These are phyloP conservation scores for Drosera spatulata DNA, from an alignment of 179 eudicot species.

Conservation along the genomic window DNA sequence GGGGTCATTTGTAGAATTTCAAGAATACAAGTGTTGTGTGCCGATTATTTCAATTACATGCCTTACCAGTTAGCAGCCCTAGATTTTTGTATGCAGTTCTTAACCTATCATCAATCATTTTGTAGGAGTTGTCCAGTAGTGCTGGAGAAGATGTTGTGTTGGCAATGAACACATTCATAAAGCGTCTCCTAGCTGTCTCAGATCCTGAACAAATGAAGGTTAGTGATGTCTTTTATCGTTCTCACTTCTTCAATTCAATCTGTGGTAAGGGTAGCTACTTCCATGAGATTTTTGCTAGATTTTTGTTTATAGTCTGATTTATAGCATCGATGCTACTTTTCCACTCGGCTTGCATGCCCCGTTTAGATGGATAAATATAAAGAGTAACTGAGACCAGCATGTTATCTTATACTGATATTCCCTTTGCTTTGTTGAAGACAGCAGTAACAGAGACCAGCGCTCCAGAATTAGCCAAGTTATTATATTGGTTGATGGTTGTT, in stretches of 20 bases:
- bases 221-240: slow-evolving; percentile 1
- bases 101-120: slow-evolving; percentile 2
- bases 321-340: too few species aligned
- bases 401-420: not conserved
- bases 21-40: too few species aligned
- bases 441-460: slow-evolving; percentile 76
- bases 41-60: too few species aligned
- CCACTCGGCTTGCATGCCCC: too few species aligned
- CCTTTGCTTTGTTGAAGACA: slow-evolving; percentile 32
- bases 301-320: too few species aligned
- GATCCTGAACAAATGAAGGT: slow-evolving; percentile 93
- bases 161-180: slow-evolving; percentile 85
- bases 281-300: too few species aligned
- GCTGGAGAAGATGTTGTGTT: slow-evolving; percentile 83
- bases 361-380: too few species aligned
- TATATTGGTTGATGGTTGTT: slow-evolving; percentile 91
- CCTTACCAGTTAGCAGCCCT: not conserved
- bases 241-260: not conserved
- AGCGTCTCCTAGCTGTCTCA: slow-evolving; percentile 67
- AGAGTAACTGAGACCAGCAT: too few species aligned
- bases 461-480: slow-evolving; percentile 69
- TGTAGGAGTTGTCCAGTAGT: slow-evolving; percentile 76
- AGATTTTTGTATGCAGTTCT: not conserved
- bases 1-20: too few species aligned
- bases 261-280: not conserved